Evolutionary conservation across 148 eudicot genomes (phyloP).

Genomic region (Rheum nobile): DNA sequence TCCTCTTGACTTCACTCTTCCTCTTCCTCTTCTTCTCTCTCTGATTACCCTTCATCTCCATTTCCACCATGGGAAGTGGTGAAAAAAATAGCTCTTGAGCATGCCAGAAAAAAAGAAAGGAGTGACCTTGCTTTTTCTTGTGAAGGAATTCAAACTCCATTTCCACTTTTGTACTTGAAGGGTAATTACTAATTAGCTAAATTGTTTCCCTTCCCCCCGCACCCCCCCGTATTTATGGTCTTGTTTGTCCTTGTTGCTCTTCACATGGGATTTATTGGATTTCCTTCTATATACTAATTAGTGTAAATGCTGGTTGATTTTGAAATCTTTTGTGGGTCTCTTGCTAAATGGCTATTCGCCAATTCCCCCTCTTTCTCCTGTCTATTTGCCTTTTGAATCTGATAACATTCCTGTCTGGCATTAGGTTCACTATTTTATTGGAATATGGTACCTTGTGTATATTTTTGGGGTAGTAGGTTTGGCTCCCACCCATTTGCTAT

Average conservation of each 20-base stretch:
- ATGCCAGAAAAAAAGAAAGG: not conserved
- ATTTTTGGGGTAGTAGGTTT: not conserved
- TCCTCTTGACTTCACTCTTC: not conserved
- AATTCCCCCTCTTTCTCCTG: not conserved
- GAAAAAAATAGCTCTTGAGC: not conserved
- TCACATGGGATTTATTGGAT: not conserved
- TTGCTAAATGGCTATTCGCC: not conserved
- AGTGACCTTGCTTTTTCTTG: not conserved
- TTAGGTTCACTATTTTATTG: conserved; percentile 15
- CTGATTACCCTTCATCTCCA: not conserved
- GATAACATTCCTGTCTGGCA: not conserved
- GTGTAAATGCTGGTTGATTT: not conserved
- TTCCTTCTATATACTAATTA: not conserved
- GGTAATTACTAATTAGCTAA: not conserved
- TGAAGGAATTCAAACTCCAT: conserved; percentile 1
- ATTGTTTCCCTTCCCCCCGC: not conserved
- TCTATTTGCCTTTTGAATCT: not conserved
- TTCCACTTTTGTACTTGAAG: conserved; percentile 2
- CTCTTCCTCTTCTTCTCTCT: not conserved
- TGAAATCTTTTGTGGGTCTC: not conserved
- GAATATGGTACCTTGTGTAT: not conserved
- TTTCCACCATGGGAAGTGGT: not conserved
- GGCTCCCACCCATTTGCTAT: not conserved
- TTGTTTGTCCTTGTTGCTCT: not conserved
- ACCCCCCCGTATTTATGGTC: not conserved